phyloP scores from a whole-genome alignment of 306 rosid species.

The Heteromeles arbutifolia region DNA sequence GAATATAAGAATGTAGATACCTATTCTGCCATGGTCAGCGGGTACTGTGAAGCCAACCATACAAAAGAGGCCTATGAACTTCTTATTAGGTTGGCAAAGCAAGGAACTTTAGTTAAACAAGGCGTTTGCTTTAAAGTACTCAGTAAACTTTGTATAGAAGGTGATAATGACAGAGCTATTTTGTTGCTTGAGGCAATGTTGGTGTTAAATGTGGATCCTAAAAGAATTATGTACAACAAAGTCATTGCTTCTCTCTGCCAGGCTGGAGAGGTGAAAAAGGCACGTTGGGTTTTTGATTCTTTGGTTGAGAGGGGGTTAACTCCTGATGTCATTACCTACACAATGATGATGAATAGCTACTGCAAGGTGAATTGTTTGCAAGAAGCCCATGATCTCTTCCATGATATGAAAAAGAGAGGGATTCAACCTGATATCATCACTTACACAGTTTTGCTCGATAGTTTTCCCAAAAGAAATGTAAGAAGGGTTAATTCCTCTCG shows the following conservation, averaged over 20 bases:
- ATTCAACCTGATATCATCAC: conserved; percentile 62
- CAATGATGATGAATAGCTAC: conserved; percentile 65
- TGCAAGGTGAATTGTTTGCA: conserved; percentile 48
- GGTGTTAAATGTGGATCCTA: conserved; percentile 41
- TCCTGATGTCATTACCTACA: conserved; percentile 65
- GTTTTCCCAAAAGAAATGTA: conserved; percentile 30
- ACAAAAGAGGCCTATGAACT: conserved; percentile 40
- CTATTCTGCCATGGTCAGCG: conserved; percentile 59
- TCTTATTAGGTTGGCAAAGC: conserved; percentile 36
- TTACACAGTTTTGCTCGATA: conserved; percentile 71
- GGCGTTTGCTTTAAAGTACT: conserved; percentile 41
- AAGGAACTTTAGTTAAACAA: conserved; percentile 30
- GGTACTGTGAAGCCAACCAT: conserved; percentile 58
- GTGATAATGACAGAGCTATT: conserved; percentile 28
- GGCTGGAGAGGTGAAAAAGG: conserved; percentile 42
- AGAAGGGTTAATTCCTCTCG: conserved; percentile 6
- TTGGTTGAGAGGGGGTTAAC: conserved; percentile 32
- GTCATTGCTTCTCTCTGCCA: conserved; percentile 56
- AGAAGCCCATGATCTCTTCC: conserved; percentile 55
- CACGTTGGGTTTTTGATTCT: conserved; percentile 39
- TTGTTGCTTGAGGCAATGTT: conserved; percentile 38
- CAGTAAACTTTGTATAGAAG: conserved; percentile 46
- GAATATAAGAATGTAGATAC: conserved; percentile 47
- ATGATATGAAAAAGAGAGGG: conserved; percentile 59
- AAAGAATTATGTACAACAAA: conserved; percentile 38